Evolutionary conservation across 2,329 filamentous ascomycete genomes (phyloP).

Genomic region (Claviceps capensis): DNA sequence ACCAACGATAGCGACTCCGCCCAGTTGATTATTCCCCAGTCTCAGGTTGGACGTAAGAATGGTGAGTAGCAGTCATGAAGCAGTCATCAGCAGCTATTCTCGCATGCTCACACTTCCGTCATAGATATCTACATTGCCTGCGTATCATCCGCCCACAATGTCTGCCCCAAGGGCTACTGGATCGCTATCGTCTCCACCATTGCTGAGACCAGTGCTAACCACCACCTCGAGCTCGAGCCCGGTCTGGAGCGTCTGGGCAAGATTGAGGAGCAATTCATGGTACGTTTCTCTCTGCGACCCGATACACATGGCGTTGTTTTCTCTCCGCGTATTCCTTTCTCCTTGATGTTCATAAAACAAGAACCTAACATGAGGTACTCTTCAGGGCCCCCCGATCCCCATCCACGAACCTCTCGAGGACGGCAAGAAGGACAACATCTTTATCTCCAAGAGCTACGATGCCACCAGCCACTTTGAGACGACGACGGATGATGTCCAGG

Average conservation of each 20-base stretch:
- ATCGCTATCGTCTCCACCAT: slow-evolving; percentile 98
- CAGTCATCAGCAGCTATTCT: not conserved
- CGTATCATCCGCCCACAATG: slow-evolving; percentile 91
- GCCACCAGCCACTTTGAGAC: slow-evolving; percentile 97
- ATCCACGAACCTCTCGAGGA: slow-evolving; percentile 82
- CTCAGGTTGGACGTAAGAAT: slow-evolving; percentile 91
- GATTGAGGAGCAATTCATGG: slow-evolving; percentile 97
- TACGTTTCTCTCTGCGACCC: slow-evolving; percentile 18
- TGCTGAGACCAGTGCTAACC: slow-evolving; percentile 80
- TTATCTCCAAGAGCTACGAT: slow-evolving; percentile 97
- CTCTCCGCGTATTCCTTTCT: not conserved
- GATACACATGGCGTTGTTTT: not conserved
- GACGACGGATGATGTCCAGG: slow-evolving; percentile 75
- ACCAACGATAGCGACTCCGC: slow-evolving; percentile 81
- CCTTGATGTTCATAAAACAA: not conserved
- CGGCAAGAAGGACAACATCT: slow-evolving; percentile 79
- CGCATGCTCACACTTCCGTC: not conserved
- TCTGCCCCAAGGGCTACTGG: slow-evolving; percentile 98
- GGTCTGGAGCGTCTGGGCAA: slow-evolving; percentile 84
- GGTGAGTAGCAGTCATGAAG: slow-evolving; percentile 39
- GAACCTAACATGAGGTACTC: not conserved
- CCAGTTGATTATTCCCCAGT: slow-evolving; percentile 96
- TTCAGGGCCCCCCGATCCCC: slow-evolving; percentile 65
- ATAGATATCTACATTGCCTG: slow-evolving; percentile 92
- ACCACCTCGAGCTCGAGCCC: slow-evolving; percentile 86